A percentile compares a stretch with the other conserved stretches of the same genome.
phyloP scores from a whole-genome alignment of 805 yeast genomes.

The Groenewaldozyma salmanticensis region DNA sequence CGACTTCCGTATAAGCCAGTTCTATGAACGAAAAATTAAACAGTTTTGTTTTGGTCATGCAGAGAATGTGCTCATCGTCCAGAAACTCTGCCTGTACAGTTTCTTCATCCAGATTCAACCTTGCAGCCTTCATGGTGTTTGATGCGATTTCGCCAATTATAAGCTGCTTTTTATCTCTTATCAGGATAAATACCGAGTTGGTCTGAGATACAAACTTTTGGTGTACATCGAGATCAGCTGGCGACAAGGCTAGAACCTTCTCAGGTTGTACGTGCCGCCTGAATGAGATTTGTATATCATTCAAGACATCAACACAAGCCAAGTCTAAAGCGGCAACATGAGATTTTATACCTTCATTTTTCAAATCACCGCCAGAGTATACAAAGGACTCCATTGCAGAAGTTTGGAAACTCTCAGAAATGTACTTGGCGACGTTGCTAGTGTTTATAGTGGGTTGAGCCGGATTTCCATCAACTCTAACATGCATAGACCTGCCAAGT shows the following conservation, averaged over 20 bases:
- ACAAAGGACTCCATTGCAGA: background rate
- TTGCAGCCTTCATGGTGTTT: background rate
- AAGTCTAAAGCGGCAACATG: too few relatives aligned
- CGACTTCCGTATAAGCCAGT: background rate
- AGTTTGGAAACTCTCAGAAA: constrained; percentile 7
- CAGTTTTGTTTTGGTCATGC: constrained; percentile 3
- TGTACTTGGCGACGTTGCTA: constrained; percentile 11
- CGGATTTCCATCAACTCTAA: background rate
- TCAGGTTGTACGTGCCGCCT: too few relatives aligned
- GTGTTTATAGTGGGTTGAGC: constrained; percentile 11
- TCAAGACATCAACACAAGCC: too few relatives aligned
- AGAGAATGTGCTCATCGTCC: constrained; percentile 7
- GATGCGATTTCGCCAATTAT: background rate
- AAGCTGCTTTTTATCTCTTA: background rate
- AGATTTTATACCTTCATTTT: too few relatives aligned
- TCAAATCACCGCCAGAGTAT: too few relatives aligned
- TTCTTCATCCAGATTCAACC: background rate
- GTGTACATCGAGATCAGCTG: background rate
- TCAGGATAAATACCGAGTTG: background rate
- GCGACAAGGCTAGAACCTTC: background rate
- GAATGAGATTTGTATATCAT: too few relatives aligned
- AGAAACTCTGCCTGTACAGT: constrained; percentile 9
- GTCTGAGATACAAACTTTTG: background rate
- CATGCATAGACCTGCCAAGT: constrained; percentile 9
- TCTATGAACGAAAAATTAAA: background rate